Conservation (phyloP, 768 basidiomycete genomes). For the Suillus subaureus region DNA sequence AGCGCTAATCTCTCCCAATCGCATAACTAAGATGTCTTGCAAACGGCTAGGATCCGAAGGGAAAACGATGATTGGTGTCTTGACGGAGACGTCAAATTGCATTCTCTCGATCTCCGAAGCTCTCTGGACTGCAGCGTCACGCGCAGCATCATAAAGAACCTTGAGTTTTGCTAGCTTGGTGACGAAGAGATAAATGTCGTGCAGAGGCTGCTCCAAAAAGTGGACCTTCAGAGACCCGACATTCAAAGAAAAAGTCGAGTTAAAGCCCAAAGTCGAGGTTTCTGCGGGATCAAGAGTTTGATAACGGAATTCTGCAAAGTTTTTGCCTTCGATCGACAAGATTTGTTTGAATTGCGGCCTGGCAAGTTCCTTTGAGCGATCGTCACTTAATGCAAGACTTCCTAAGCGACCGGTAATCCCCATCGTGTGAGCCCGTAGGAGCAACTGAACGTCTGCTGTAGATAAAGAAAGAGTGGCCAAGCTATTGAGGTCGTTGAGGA, state of each 20-base stretch:
- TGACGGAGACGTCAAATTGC: conserved; percentile 89
- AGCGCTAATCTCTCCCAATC: conserved; percentile 88
- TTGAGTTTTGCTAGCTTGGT: conserved; percentile 89
- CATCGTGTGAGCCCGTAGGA: conserved; percentile 73
- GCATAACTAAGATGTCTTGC: conserved; percentile 72
- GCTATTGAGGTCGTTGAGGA: conserved; percentile 68
- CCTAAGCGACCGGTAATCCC: conserved; percentile 82
- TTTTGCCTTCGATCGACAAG: conserved; percentile 90
- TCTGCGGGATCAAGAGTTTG: conserved; percentile 83
- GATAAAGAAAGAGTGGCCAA: conserved; percentile 89
- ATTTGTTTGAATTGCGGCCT: conserved; percentile 79
- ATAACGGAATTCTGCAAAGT: conserved; percentile 93
- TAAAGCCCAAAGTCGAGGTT: conserved; percentile 73
- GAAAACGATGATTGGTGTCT: conserved; percentile 89
- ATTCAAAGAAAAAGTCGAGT: conserved; percentile 77
- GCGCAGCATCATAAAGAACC: conserved; percentile 91
- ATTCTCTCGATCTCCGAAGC: conserved; percentile 94
- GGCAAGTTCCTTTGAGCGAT: conserved; percentile 53
- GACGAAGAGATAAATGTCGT: conserved; percentile 81
- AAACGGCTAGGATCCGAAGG: conserved; percentile 67
- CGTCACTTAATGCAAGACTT: conserved; percentile 79
- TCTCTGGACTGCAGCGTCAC: conserved; percentile 87
- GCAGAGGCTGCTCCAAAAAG: conserved; percentile 90
- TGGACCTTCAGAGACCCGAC: conserved; percentile 91
- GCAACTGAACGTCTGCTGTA: conserved; percentile 82